Base-by-base conservation (phyloP, 2,329 filamentous ascomycete genomes). In the Penicillium italicum region DNA sequence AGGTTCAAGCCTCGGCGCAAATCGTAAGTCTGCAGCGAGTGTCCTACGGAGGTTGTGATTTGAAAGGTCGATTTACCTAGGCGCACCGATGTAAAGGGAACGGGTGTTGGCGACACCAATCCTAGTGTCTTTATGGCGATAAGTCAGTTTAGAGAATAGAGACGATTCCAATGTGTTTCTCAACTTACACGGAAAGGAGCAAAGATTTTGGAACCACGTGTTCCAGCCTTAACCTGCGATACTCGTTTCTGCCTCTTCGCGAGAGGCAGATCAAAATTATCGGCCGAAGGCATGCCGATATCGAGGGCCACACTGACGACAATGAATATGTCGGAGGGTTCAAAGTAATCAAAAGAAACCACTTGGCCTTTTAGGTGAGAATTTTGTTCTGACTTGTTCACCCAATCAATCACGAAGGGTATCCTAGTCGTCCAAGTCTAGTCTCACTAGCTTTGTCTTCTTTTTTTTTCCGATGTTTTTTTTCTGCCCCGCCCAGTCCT, bases 41-140 rank as follows among this genome's bases (percentile, higher is more conserved):
- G 85, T 60, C 93, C 94, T 59, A 95, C 89, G 0, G 91, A 97
- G 30, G 94, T 99, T 33, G 94, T 97, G 74, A 99, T 91, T 73
- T 99, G 94, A 71, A 96, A 99, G 4, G 91, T 96, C 0, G 90
- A 93, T 76, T 96, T 96, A 55, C 94, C 94, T 16, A 96, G 80
- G 0, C 93, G 89, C 31, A 95, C 83, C 6, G 89, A 88, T 2
- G 93, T 92, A 70, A 99, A 97, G 0, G 94, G 93, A 0, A 97
- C 91, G 46, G 81, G 77, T 2, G 93, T 97, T 0, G 94, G 91
- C 5, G 94, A 97, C 2, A 99, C 91, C 31, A 99, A 81, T 16
- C 94, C 94, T 62, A 99, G 84, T 44, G 93, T 97, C 90, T 96
- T 70, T 34, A 40, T 24, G 40, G 20, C 20, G n/a, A 45, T 14